Conservation (phyloP, 2,329 filamentous ascomycete genomes). For the Pleoardoris graminearum region DNA sequence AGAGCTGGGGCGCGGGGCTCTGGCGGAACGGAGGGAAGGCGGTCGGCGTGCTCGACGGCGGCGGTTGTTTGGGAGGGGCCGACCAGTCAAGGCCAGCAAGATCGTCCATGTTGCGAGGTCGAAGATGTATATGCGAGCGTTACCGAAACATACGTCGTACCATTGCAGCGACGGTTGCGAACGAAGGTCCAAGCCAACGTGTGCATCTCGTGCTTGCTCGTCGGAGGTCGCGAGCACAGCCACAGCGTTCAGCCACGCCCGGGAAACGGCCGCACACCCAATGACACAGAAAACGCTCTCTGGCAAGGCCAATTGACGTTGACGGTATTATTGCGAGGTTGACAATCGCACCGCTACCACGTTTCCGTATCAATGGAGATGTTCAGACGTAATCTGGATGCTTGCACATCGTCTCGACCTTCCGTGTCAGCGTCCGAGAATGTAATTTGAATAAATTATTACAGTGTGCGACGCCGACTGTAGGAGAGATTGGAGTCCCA, state of each 20-base stretch:
- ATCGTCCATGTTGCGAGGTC: conserved; percentile 51
- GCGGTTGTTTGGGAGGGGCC: conserved; percentile 31
- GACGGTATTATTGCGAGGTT: no score
- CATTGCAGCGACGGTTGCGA: conserved; percentile 24
- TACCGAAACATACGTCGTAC: no score
- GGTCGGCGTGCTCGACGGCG: conserved; percentile 31
- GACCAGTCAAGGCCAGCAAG: conserved; percentile 55
- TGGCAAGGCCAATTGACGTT: neutral
- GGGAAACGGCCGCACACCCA: neutral
- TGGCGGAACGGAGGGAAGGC: conserved; percentile 43
- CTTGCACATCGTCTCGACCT: no score
- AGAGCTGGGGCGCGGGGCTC: conserved; percentile 45
- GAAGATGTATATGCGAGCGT: conserved; percentile 4
- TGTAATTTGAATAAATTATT: no score
- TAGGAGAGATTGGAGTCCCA: no score
- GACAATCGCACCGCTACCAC: no score
- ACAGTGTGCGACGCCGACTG: no score
- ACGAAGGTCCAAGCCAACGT: conserved; percentile 7
- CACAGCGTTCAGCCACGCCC: conserved; percentile 3
- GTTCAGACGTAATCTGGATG: no score
- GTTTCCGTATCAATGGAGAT: no score
- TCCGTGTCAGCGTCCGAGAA: no score
- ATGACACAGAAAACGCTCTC: neutral
- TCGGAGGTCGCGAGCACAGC: conserved; percentile 1
- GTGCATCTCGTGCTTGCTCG: conserved; percentile 3